Evolutionary conservation across 345 rosid species (phyloP), one percentile per base, ranked within the genome.

Genomic region (Cardamine resedifolia): DNA sequence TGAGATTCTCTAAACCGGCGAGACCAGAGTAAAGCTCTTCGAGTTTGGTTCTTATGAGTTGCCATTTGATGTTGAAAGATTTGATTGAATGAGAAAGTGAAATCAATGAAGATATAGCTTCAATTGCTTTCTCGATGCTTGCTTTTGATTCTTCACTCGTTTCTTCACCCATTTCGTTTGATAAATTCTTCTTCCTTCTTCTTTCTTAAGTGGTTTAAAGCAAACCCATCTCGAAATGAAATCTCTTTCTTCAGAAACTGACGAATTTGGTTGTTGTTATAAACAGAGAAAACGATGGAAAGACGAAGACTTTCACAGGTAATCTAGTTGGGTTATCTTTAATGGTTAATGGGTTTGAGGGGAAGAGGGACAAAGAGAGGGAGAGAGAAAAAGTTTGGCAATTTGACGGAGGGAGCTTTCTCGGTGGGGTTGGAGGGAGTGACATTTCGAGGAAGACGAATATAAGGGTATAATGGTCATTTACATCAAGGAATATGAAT

Each of bases 41-140:
- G 14, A 94, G 86, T 77, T 84, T 89, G 64, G 51, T 78, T 62
- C 98, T 66, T 56, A 94, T 87, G 48, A 86, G 75, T 24, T 86
- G 86, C 98, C 98, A 94, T 87, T 89, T 94, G 30, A 85, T 85
- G 14, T 81, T 56, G 78, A 94, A 94, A 31, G 86, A 87, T 68
- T 77, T 86, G 73, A 88, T 74, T 14, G 90, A 85, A 66, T 87
- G 82, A 66, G 95, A 91, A 27, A 83, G 82, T 48, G 87, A 82
- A 69, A 87, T 81, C 75, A 91, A 79, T 19, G 90, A 85, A 71
- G 94, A 90, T 1, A 83, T 72, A 3, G 72, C 78, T 77, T 86
- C 91, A 66, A 82, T 84, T 58, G 85, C 85, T 80, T 74, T 79
- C 2, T 73, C 56, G 47, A 83, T 64, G 64, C 81, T 76, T 18